These are phyloP conservation scores for Kwoniella shivajii DNA, from an alignment of 1,284 basidiomycete genomes.

Conservation along the genomic window DNA sequence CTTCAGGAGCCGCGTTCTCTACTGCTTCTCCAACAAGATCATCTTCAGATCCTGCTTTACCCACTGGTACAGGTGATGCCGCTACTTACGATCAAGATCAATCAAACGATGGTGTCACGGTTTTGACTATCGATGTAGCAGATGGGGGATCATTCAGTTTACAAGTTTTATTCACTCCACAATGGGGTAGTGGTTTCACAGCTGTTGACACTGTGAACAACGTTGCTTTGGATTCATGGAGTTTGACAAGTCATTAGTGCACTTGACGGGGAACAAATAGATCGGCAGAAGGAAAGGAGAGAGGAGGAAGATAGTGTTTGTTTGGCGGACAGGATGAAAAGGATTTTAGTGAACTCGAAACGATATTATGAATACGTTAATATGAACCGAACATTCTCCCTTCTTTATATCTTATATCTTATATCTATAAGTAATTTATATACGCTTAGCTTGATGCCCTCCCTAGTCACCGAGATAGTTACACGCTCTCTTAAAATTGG, in stretches of 20 bases:
- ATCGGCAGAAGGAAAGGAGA: background rate
- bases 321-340: too few relatives aligned
- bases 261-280: background rate
- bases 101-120: constrained; percentile 74
- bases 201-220: constrained; percentile 64
- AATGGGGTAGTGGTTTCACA: constrained; percentile 66
- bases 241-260: constrained; percentile 69
- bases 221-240: constrained; percentile 71
- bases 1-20: constrained; percentile 47
- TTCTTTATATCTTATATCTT: too few relatives aligned
- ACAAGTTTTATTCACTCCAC: constrained; percentile 82
- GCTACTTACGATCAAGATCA: constrained; percentile 64
- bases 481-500: too few relatives aligned
- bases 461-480: too few relatives aligned
- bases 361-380: too few relatives aligned
- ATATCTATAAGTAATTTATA: too few relatives aligned
- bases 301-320: too few relatives aligned
- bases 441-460: too few relatives aligned
- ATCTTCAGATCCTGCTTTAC: constrained; percentile 65
- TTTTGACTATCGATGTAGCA: constrained; percentile 72
- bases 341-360: too few relatives aligned
- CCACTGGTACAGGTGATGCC: constrained; percentile 53
- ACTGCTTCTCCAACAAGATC: constrained; percentile 57
- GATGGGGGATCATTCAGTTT: constrained; percentile 68
- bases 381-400: too few relatives aligned